These are phyloP conservation scores for Mycena olivaceomarginata DNA, from an alignment of 768 basidiomycete genomes.

Conservation along the genomic window DNA sequence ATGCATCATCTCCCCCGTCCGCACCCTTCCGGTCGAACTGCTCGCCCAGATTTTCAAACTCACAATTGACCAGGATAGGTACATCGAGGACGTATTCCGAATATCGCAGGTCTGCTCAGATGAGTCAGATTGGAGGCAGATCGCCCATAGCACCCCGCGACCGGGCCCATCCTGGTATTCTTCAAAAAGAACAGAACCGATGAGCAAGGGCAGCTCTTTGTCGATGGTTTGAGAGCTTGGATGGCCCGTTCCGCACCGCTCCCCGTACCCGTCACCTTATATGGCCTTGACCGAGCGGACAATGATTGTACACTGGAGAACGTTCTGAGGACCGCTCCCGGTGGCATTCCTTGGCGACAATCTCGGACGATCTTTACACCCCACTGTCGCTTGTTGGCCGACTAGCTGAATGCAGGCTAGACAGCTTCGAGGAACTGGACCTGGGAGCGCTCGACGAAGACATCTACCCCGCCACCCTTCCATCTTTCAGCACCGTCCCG, in stretches of 20 bases:
- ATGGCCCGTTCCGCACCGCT: not conserved
- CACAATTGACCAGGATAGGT: not conserved
- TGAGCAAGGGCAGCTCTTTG: not conserved
- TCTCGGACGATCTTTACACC: fast-evolving
- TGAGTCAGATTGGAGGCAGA: not conserved
- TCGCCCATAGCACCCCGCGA: conserved; percentile 12
- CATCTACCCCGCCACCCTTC: not conserved
- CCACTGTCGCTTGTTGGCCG: not conserved
- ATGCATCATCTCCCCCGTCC: not conserved
- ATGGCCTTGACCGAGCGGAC: not conserved
- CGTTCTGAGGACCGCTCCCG: not conserved
- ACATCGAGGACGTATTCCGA: not conserved
- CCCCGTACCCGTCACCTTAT: not conserved
- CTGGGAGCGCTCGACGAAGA: not conserved
- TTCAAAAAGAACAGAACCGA: not conserved
- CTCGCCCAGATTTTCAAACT: conserved; percentile 1
- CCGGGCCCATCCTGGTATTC: not conserved
- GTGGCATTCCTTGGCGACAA: not conserved
- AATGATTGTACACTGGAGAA: not conserved
- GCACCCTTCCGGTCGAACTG: not conserved
- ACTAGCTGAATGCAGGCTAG: not conserved
- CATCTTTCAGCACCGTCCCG: not conserved
- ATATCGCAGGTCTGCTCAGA: conserved; percentile 7
- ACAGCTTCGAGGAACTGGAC: not conserved
- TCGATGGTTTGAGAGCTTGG: conserved; percentile 1